Base-by-base conservation (phyloP, 495 filamentous ascomycete species). In the Pseudotulostoma volvatum region DNA sequence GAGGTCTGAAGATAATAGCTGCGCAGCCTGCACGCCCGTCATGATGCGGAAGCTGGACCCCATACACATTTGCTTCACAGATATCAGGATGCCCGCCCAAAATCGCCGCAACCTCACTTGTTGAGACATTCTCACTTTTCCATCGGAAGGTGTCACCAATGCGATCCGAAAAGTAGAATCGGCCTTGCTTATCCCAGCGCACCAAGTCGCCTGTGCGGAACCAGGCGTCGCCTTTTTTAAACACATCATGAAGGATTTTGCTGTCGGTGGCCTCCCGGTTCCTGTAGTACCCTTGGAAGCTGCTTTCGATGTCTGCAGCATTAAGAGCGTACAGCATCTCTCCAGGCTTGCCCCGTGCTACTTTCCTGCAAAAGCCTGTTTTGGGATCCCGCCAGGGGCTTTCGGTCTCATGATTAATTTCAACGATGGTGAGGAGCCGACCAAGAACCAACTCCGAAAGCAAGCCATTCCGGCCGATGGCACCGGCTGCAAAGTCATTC, bases 51-150 rank as follows among this genome's bases (percentile, higher is more conserved):
- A 95, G 54, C 17, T 73, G 51, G 0, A 95, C 82, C 17, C 87
- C 87, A 44, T 93, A 95, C 1, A 95, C 86, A 44, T 88, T 92
- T 16, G 81, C 77, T 56, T 94, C 86, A 17, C 68, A 51, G 9
- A 94, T 64, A 0, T 63, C 64, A 0, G 78, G 64, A 44, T 86
- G 80, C 1, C 57, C 49, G 2, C 83, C 79, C 0, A 95, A 49
- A 0, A 74, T 73, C 39, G 84, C 76, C 2, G 79, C 63, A 0
- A 76, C 75, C 37, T 84, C 76, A 16, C 73, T 71, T 4, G 92
- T 87, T 44, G 93, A 88, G 2, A 94, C 83, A 39, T 95, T 96
- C 59, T 96, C 88, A 33, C 74, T 76, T 64, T 93, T 94, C 88
- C 88, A 96, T 13, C 88, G 74, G 63, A 84, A 96, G 0, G 88